A percentile compares a stretch with the other conserved stretches of the same genome.
Evolutionary conservation across 306 rosid genomes (phyloP).

Genomic region (Pterocarpus macrocarpus): DNA sequence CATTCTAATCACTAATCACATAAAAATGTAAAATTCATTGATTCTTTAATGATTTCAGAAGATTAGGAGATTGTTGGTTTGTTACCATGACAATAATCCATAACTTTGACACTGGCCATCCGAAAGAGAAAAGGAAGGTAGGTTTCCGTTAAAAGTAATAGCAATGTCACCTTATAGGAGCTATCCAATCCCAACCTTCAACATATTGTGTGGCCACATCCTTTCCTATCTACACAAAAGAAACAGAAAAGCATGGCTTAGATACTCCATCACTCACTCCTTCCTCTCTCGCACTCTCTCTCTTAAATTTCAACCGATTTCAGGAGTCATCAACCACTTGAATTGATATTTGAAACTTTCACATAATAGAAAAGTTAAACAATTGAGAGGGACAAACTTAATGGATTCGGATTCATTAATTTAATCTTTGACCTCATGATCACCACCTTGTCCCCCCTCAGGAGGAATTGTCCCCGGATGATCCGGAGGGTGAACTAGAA

Average conservation of each 20-base stretch:
- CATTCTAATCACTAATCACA: slow-evolving; percentile 12
- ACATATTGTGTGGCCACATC: slow-evolving; percentile 96
- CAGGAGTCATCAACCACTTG: slow-evolving; percentile 37
- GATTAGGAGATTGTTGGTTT: slow-evolving; percentile 33
- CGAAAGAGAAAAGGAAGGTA: neutral
- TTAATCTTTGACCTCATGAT: slow-evolving; percentile 76
- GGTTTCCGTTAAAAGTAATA: slow-evolving; percentile 15
- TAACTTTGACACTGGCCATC: slow-evolving; percentile 18
- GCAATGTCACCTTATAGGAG: slow-evolving; percentile 91
- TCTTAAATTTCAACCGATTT: slow-evolving; percentile 16
- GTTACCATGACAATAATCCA: neutral
- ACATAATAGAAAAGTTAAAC: slow-evolving; percentile 19
- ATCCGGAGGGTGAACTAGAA: slow-evolving; percentile 95
- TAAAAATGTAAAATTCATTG: slow-evolving; percentile 29
- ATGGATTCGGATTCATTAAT: neutral
- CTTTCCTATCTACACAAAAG: slow-evolving; percentile 79
- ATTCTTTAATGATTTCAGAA: slow-evolving; percentile 4
- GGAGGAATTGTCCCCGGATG: slow-evolving; percentile 93
- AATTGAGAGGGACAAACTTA: slow-evolving; percentile 28
- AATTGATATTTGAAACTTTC: neutral
- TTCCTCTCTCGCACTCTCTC: slow-evolving; percentile 15
- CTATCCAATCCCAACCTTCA: slow-evolving; percentile 97
- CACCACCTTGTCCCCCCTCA: slow-evolving; percentile 95
- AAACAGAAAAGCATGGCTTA: neutral
- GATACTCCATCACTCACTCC: slow-evolving; percentile 18